Base-by-base conservation (phyloP, 371 early-diverging fungal genomes). In the Syncephalis fuscata region DNA sequence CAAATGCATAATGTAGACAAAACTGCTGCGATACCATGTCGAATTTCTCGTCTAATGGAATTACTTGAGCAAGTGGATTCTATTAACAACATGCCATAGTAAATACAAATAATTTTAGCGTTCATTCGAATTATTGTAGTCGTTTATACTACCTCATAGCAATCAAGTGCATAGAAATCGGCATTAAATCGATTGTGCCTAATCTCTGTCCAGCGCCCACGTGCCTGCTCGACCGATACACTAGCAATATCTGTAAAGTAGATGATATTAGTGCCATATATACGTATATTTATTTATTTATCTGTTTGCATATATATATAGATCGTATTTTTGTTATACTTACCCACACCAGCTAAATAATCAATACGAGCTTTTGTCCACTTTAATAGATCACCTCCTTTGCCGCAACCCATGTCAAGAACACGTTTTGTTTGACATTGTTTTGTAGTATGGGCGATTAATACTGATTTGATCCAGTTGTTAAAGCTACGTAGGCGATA, bases 361-460 rank as follows among this genome's bases (percentile, higher is more conserved):
- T 60, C 56, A 15, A 94, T 83, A 15, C 63, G 52, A 2, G 83
- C 84, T 50, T 78, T 76, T 8, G 68, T 58, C 88, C 86, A 95
- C 58, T 99, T 99, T 32, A 72, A 61, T 47, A 99, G 63, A 66
- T 99, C 99, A n/a, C 99, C 99, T 20, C 99, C 99, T 68, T 98
- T 98, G 3, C 99, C 99, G 60, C 96, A 95, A 3, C 94, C 94
- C 54, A 99, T 65, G 64, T 99, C 99, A 45, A 99, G 71, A 0
- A 88, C 89, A 14, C 46, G 40, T 38, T 44, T 36, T 46, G 46
- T 52, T 27, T 68, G 61, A 0, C 57, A 55, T 0, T 64, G 62
- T 9, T 63, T 59, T 0, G 74, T 71, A 57, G 80, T 78, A n/a
- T 72, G 59, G 14, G 71, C 62, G 53, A 98, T 90, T 24, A 98